Evolutionary conservation across 2,329 filamentous ascomycete species (phyloP).

Genomic region (Atkinsonella texensis): DNA sequence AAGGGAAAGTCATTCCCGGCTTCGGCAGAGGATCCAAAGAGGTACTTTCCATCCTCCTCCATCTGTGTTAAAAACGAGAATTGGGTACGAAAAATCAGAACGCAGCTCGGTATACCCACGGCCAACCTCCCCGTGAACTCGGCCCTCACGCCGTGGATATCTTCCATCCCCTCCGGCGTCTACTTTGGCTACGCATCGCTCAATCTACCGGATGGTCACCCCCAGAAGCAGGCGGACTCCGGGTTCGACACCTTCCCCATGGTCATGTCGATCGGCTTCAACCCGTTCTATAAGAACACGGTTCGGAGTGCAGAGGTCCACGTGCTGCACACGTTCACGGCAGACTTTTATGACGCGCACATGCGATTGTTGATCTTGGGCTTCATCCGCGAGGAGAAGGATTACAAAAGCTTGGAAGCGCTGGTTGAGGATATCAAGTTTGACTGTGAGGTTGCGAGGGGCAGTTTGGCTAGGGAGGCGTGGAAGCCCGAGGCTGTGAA

Average conservation of each 20-base stretch:
- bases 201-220: slow-evolving; percentile 38
- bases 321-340: slow-evolving; percentile 62
- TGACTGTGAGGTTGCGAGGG: slow-evolving; percentile 73
- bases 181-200: slow-evolving; percentile 90
- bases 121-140: slow-evolving; percentile 77
- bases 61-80: background rate
- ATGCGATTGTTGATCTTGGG: slow-evolving; percentile 74
- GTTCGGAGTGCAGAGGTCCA: slow-evolving; percentile 82
- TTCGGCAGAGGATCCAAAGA: slow-evolving; percentile 93
- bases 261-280: slow-evolving; percentile 93
- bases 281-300: slow-evolving; percentile 92
- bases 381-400: slow-evolving; percentile 78
- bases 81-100: background rate
- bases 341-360: slow-evolving; percentile 74
- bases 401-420: slow-evolving; percentile 75
- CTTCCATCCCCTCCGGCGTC: slow-evolving; percentile 60
- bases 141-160: slow-evolving; percentile 46
- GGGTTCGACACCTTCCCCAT: slow-evolving; percentile 55
- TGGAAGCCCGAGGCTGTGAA: slow-evolving; percentile 36
- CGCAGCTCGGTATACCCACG: slow-evolving; percentile 83
- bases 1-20: slow-evolving; percentile 79
- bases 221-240: slow-evolving; percentile 20
- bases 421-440: slow-evolving; percentile 78
- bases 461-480: slow-evolving; percentile 54
- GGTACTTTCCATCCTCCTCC: slow-evolving; percentile 31